These are phyloP conservation scores for Metarhizium rileyi DNA, from an alignment of 2,329 filamentous ascomycete species.

Conservation along the genomic window DNA sequence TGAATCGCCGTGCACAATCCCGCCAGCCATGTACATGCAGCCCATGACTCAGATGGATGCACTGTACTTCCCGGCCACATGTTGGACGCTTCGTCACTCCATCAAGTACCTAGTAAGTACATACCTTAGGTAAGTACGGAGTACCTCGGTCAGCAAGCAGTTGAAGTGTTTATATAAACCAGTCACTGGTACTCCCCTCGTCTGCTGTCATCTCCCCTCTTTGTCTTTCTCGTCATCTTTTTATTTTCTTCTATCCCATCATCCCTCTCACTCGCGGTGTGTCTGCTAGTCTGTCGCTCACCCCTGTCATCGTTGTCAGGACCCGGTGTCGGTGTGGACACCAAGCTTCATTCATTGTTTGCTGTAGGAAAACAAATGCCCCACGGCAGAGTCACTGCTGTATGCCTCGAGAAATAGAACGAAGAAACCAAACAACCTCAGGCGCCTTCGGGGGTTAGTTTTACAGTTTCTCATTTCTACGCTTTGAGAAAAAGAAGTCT, in stretches of 20 bases:
- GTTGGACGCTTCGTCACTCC: too few species aligned
- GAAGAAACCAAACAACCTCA: not conserved
- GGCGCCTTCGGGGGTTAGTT: too few species aligned
- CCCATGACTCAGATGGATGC: too few species aligned
- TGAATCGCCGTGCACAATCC: too few species aligned
- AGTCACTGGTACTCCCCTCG: not conserved
- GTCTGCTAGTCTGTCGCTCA: not conserved
- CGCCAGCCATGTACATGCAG: too few species aligned
- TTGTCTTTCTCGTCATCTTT: not conserved
- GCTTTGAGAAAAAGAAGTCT: too few species aligned
- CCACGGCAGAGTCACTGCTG: constrained; percentile 8
- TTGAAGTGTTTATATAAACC: too few species aligned
- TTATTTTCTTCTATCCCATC: not conserved
- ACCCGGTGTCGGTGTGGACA: not conserved
- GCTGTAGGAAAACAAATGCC: not conserved
- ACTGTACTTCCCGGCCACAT: too few species aligned
- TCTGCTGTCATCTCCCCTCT: not conserved
- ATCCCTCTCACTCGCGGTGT: not conserved
- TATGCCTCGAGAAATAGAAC: not conserved
- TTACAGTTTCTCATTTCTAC: not conserved
- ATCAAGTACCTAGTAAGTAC: too few species aligned
- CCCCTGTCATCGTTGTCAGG: not conserved
- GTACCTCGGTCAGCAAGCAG: too few species aligned
- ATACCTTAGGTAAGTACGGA: too few species aligned
- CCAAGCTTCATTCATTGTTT: not conserved